Conservation (phyloP, 73 alveolate species). For the Paramecium pentaurelia region DNA sequence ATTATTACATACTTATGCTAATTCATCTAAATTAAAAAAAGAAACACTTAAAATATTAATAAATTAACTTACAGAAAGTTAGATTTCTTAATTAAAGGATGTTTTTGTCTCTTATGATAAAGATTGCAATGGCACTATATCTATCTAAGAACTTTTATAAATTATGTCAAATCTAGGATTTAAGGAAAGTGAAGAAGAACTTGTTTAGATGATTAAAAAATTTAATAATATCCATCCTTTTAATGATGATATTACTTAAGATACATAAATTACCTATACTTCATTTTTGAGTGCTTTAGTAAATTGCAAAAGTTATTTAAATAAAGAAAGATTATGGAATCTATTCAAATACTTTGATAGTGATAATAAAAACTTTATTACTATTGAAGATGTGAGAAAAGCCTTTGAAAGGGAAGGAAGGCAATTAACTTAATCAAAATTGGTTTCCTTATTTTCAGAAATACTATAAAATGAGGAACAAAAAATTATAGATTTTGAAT, state of each 20-base stretch:
- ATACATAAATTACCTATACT: neutral
- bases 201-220: neutral
- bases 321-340: slow-evolving; percentile 59
- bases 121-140: slow-evolving; percentile 87
- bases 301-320: slow-evolving; percentile 50
- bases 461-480: neutral
- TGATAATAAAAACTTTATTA: slow-evolving; percentile 54
- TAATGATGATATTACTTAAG: neutral
- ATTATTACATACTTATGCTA: slow-evolving; percentile 57
- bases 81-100: slow-evolving; percentile 75
- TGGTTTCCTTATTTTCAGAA: neutral
- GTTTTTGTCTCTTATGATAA: slow-evolving; percentile 77
- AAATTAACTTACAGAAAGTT: slow-evolving; percentile 77
- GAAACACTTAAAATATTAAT: slow-evolving; percentile 79
- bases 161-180: neutral
- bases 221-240: neutral
- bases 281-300: slow-evolving; percentile 41
- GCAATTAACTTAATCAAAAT: neutral
- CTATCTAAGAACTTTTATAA: slow-evolving; percentile 37
- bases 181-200: neutral
- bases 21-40: slow-evolving; percentile 68
- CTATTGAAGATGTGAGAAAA: slow-evolving; percentile 27
- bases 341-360: slow-evolving; percentile 59
- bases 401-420: slow-evolving; percentile 61
- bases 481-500: neutral